Evolutionary conservation across 495 filamentous ascomycete genomes (phyloP).

Genomic region (Podospora bellae-mahoneyi): DNA sequence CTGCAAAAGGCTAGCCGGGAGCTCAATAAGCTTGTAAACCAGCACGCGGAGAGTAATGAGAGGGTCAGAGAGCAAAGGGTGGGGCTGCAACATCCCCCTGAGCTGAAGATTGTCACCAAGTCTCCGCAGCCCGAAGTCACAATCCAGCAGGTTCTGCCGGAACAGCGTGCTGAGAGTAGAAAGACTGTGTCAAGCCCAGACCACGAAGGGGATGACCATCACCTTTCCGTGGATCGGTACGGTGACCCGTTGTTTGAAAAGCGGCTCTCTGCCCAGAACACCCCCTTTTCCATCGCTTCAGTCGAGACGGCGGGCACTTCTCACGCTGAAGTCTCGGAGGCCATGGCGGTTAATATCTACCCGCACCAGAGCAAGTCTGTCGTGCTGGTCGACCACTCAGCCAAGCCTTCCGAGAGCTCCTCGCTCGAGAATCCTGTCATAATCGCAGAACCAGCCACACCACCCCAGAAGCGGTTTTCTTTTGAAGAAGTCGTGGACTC

Average conservation of each 20-base stretch:
- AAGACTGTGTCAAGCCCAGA: slow-evolving; percentile 9
- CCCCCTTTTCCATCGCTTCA: slow-evolving; percentile 57
- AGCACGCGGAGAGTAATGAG: not conserved
- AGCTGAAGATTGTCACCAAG: not conserved
- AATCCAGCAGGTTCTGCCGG: slow-evolving; percentile 31
- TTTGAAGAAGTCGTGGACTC: slow-evolving; percentile 59
- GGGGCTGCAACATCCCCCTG: not conserved
- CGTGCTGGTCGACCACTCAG: slow-evolving; percentile 70
- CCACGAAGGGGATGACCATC: slow-evolving; percentile 19
- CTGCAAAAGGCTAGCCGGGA: slow-evolving; percentile 30
- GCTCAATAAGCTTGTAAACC: slow-evolving; percentile 30
- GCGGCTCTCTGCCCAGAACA: slow-evolving; percentile 51
- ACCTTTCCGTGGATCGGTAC: slow-evolving; percentile 44
- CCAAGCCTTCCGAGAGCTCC: slow-evolving; percentile 37
- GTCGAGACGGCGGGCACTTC: slow-evolving; percentile 54
- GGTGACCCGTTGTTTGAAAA: slow-evolving; percentile 55
- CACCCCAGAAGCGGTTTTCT: slow-evolving; percentile 44
- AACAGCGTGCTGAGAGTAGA: slow-evolving; percentile 23
- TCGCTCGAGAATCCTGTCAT: slow-evolving; percentile 34
- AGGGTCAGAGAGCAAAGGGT: not conserved
- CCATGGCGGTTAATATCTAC: slow-evolving; percentile 76
- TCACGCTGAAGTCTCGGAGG: slow-evolving; percentile 65
- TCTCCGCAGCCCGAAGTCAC: slow-evolving; percentile 13
- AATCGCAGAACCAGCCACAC: slow-evolving; percentile 38
- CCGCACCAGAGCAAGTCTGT: slow-evolving; percentile 84